These are phyloP conservation scores for Penicillium sp. DNA, from an alignment of 2,329 filamentous ascomycete genomes.

Conservation along the genomic window DNA sequence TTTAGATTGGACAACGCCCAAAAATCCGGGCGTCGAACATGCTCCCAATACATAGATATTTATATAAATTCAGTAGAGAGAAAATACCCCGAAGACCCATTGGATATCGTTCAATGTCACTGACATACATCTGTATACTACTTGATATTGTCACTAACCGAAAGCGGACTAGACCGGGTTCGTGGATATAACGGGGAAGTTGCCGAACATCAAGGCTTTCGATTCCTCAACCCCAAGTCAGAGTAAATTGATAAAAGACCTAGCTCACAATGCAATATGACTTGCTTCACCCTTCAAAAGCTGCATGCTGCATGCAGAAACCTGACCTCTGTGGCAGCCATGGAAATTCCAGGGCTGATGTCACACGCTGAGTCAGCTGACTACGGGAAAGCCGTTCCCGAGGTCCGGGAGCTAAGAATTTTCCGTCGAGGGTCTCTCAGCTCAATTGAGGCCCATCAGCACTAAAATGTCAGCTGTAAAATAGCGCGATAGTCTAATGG, in stretches of 20 bases:
- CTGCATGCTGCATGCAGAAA: slow-evolving; percentile 3
- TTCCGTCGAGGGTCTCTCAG: slow-evolving; percentile 11
- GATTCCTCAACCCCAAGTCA: background rate
- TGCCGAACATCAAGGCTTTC: background rate
- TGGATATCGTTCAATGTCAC: background rate
- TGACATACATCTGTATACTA: background rate
- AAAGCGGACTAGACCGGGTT: slow-evolving; percentile 1
- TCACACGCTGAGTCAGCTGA: slow-evolving; percentile 19
- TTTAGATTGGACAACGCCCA: background rate
- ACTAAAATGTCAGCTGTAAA: background rate
- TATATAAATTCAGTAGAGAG: background rate
- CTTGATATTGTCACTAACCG: background rate
- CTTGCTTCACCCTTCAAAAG: background rate
- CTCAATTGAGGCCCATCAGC: background rate
- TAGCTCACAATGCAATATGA: background rate
- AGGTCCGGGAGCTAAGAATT: slow-evolving; percentile 19
- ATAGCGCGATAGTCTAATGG: background rate
- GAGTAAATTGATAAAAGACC: background rate
- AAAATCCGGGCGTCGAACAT: rapidly evolving
- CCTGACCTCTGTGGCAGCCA: background rate
- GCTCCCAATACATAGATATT: background rate
- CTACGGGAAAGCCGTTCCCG: slow-evolving; percentile 17
- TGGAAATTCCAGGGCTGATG: slow-evolving; percentile 5
- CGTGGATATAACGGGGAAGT: background rate
- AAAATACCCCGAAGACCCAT: background rate